Conservation (phyloP, 805 yeast genomes). For the Metschnikowia picachoensis region DNA sequence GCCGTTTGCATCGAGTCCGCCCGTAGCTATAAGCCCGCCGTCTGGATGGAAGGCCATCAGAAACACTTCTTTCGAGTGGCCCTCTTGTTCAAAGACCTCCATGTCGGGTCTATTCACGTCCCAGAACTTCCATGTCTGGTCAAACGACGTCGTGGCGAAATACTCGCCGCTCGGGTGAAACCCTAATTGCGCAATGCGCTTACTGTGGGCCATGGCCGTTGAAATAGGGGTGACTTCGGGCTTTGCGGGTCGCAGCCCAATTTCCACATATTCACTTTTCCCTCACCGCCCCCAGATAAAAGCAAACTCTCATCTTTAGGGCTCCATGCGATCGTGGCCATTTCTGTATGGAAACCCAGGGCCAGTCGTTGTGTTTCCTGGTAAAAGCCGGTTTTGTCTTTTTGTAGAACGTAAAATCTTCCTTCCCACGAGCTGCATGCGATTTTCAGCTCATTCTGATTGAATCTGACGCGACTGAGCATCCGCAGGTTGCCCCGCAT, state of each 20-base stretch:
- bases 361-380: slow-evolving; percentile 20
- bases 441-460: slow-evolving; percentile 34
- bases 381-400: slow-evolving; percentile 3
- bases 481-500: slow-evolving; percentile 59
- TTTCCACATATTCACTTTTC: slow-evolving; percentile 32
- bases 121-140: slow-evolving; percentile 87
- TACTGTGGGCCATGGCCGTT: slow-evolving; percentile 33
- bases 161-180: slow-evolving; percentile 62
- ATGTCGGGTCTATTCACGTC: slow-evolving; percentile 46
- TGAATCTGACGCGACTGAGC: slow-evolving; percentile 52
- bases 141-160: slow-evolving; percentile 72
- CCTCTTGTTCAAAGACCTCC: slow-evolving; percentile 69
- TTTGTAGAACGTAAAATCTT: slow-evolving; percentile 44
- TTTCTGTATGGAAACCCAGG: slow-evolving; percentile 53
- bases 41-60: slow-evolving; percentile 63
- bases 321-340: slow-evolving; percentile 66
- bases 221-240: slow-evolving; percentile 15
- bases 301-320: slow-evolving; percentile 22
- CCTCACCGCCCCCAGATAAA: slow-evolving; percentile 39
- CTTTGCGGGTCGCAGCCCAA: neutral
- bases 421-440: slow-evolving; percentile 89
- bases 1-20: slow-evolving; percentile 72
- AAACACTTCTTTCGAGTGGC: slow-evolving; percentile 74
- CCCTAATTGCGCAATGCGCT: slow-evolving; percentile 55
- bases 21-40: slow-evolving; percentile 73